phyloP scores from a whole-genome alignment of 441 rosid genomes.

The Croton laevigatus region DNA sequence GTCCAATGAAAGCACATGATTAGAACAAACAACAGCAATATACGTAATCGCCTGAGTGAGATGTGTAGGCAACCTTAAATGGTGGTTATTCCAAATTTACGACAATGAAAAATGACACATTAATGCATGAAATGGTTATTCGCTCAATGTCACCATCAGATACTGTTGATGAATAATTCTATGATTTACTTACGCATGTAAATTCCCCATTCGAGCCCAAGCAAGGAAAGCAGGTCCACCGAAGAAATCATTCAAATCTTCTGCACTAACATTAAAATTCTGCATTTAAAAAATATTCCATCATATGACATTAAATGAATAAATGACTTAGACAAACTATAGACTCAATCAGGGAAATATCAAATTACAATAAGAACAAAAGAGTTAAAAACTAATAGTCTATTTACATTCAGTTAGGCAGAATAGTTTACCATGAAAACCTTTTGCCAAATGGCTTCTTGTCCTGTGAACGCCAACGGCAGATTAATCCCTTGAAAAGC shows the following conservation, averaged over 20 bases:
- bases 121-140: no score
- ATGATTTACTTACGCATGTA: slow-evolving; percentile 66
- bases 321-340: slow-evolving; percentile 3
- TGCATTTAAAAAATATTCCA: slow-evolving; percentile 28
- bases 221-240: slow-evolving; percentile 99
- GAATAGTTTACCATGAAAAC: slow-evolving; percentile 69
- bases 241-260: slow-evolving; percentile 79
- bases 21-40: not conserved
- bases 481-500: slow-evolving; percentile 96
- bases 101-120: no score
- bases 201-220: slow-evolving; percentile 99
- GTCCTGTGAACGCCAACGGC: slow-evolving; percentile 95
- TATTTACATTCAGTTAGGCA: not conserved
- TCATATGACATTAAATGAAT: slow-evolving; percentile 8
- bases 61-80: not conserved
- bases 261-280: slow-evolving; percentile 70
- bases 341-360: not conserved
- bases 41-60: not conserved
- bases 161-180: not conserved
- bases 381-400: not conserved
- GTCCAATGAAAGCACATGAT: slow-evolving; percentile 9
- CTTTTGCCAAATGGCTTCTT: slow-evolving; percentile 93
- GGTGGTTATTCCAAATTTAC: no score
- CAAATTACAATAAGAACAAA: not conserved
- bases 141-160: not conserved